Evolutionary conservation across 139 green algal species (phyloP).

Genomic region (Pleodorina starrii): DNA sequence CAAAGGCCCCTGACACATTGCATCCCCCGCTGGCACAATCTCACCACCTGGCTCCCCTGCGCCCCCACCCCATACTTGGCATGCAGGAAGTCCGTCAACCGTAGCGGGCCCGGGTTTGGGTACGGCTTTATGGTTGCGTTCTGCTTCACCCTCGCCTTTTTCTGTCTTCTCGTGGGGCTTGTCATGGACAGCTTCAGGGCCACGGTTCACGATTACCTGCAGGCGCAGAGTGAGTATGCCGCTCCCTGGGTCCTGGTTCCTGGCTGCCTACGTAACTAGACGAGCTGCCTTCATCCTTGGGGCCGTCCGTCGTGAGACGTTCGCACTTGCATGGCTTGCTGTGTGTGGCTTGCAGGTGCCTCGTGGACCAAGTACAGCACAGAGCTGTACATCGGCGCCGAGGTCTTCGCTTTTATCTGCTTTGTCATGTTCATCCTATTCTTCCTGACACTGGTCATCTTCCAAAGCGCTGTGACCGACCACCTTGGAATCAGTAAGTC

Average conservation of each 20-base stretch:
- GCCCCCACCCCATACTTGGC: background rate
- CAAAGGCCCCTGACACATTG: background rate
- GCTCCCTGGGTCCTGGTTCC: too few species aligned
- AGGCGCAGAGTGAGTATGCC: background rate
- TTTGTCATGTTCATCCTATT: constrained; percentile 66
- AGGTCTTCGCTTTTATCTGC: constrained; percentile 62
- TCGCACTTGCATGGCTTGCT: too few species aligned
- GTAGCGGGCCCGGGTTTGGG: constrained; percentile 59
- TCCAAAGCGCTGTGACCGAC: constrained; percentile 61
- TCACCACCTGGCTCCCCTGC: background rate
- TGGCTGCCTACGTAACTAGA: too few species aligned
- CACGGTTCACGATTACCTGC: constrained; percentile 4
- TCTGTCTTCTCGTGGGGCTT: constrained; percentile 60
- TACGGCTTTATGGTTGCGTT: constrained; percentile 68
- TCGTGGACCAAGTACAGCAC: constrained; percentile 61
- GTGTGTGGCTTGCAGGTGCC: constrained; percentile 6
- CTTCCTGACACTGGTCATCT: constrained; percentile 63
- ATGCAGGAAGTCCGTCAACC: constrained; percentile 61
- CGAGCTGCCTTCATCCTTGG: too few species aligned
- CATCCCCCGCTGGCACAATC: background rate
- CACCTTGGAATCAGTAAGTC: constrained; percentile 62
- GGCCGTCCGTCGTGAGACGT: too few species aligned
- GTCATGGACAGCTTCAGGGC: constrained; percentile 64
- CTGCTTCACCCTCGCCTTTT: constrained; percentile 67
- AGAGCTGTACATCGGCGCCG: constrained; percentile 56